Evolutionary conservation across 2,329 filamentous ascomycete genomes (phyloP).

Genomic region (Orbilia javanica): DNA sequence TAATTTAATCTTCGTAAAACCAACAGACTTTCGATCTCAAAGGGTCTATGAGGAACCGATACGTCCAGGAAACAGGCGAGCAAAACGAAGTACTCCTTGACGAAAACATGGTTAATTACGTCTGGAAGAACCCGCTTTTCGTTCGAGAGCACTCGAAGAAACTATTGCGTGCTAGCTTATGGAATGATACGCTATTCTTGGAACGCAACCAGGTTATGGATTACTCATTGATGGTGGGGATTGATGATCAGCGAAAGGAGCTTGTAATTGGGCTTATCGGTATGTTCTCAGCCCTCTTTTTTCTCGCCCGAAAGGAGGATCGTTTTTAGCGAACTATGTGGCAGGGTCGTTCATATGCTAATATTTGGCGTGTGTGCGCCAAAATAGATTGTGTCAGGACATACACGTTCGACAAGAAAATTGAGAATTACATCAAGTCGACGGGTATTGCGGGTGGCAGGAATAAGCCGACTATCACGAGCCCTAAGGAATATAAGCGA

Average conservation of each 20-base stretch:
- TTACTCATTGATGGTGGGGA: slow-evolving; percentile 97
- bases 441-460: slow-evolving; percentile 83
- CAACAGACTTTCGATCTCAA: slow-evolving; percentile 88
- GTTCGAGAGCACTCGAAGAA: slow-evolving; percentile 96
- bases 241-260: slow-evolving; percentile 89
- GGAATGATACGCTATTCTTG: slow-evolving; percentile 97
- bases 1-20: not conserved
- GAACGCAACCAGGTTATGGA: slow-evolving; percentile 98
- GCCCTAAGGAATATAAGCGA: slow-evolving; percentile 96
- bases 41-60: slow-evolving; percentile 97
- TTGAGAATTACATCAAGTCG: slow-evolving; percentile 99
- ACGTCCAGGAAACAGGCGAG: slow-evolving; percentile 94
- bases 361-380: slow-evolving; percentile 41
- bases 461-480: slow-evolving; percentile 93
- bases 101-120: slow-evolving; percentile 99
- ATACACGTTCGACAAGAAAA: slow-evolving; percentile 99
- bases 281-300: slow-evolving; percentile 60
- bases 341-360: slow-evolving; percentile 4
- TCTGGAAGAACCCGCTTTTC: slow-evolving; percentile 96
- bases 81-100: slow-evolving; percentile 96
- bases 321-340: slow-evolving; percentile 4
- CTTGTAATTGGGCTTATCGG: slow-evolving; percentile 93
- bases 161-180: slow-evolving; percentile 88
- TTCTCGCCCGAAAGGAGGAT: slow-evolving; percentile 20
- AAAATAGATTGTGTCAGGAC: slow-evolving; percentile 87